phyloP scores from a whole-genome alignment of 441 rosid genomes.

The Pelargonium myrrhifolium region DNA sequence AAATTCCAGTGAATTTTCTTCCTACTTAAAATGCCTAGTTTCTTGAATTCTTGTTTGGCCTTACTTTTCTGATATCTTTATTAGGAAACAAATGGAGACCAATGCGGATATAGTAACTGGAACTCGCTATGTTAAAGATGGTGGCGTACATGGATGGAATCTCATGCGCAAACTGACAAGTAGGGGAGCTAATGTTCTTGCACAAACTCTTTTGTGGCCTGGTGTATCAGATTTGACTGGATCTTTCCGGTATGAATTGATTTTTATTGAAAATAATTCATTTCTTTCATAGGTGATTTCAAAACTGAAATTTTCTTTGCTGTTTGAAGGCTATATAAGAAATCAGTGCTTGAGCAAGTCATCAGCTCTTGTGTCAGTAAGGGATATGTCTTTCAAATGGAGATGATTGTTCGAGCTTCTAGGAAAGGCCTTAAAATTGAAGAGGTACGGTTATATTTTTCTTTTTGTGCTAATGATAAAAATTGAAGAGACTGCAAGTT shows the following conservation, averaged over 20 bases:
- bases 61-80: conserved; percentile 11
- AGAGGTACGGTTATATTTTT: conserved; percentile 44
- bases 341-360: conserved; percentile 74
- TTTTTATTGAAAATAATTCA: neutral
- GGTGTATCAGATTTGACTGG: conserved; percentile 97
- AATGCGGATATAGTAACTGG: conserved; percentile 92
- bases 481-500: too few species aligned
- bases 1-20: conserved; percentile 10
- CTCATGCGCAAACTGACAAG: conserved; percentile 96
- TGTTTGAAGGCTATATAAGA: conserved; percentile 64
- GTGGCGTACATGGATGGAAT: conserved; percentile 98
- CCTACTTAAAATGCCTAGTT: conserved; percentile 2
- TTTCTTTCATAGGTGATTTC: conserved; percentile 1
- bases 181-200: conserved; percentile 97
- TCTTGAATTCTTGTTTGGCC: conserved; percentile 14
- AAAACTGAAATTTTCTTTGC: conserved; percentile 17
- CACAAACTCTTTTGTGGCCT: conserved; percentile 93
- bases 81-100: conserved; percentile 83
- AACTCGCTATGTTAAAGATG: conserved; percentile 79
- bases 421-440: conserved; percentile 85
- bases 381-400: conserved; percentile 98
- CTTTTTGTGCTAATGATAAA: too few species aligned
- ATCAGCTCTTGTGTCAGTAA: conserved; percentile 80
- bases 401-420: conserved; percentile 95
- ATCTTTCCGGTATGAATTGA: conserved; percentile 61